Base-by-base conservation (phyloP, 2,329 filamentous ascomycete genomes). In the Aspergillus niger region DNA sequence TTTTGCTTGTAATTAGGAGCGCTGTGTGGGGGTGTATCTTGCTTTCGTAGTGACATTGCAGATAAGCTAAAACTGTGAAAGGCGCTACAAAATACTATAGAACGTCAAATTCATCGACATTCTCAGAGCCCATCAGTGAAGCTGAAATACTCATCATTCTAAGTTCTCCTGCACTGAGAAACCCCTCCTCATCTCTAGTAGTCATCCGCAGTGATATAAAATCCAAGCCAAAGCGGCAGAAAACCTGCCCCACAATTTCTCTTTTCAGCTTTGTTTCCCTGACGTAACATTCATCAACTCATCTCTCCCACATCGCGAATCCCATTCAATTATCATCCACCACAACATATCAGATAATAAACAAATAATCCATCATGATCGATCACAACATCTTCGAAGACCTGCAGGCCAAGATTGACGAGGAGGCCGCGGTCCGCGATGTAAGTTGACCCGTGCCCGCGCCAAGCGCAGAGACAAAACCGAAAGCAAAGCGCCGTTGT, bases 321-420 rank as follows among this genome's bases (percentile, higher is more conserved):
- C 60, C 26, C 39, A 38, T 24, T 41, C 54, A 48, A 52, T 39
- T 48, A 52, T 30, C 32, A 43, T 44, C 53, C 57, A 50, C 39
- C 22, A 51, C 48, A 36, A 60, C 48, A 48, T 7, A 39, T n/a
- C 75, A 73, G 67, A 51, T 5, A 26, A 28, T 38, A 6, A 1
- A 55, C 24, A 17, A 15, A 39, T n/a, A 3, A 57, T 13, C 67
- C 58, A 80, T 78, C 59, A 86, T 90, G 83, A 87, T 95, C 71
- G 89, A 96, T 75, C 89, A 91, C 62, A 84, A 85, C 66, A 91
- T 98, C 75, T 97, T 98, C 77, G 87, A 92, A 72, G 85, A 90
- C 69, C 88, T 99, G 63, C 94, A 97, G 78, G 81, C 85, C 61
- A 93, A 93, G 76, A 91, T 97, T 69, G 95, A 98, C 69, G 89